Conservation (phyloP, 2,329 filamentous ascomycete species). For the Claviceps arundinis region DNA sequence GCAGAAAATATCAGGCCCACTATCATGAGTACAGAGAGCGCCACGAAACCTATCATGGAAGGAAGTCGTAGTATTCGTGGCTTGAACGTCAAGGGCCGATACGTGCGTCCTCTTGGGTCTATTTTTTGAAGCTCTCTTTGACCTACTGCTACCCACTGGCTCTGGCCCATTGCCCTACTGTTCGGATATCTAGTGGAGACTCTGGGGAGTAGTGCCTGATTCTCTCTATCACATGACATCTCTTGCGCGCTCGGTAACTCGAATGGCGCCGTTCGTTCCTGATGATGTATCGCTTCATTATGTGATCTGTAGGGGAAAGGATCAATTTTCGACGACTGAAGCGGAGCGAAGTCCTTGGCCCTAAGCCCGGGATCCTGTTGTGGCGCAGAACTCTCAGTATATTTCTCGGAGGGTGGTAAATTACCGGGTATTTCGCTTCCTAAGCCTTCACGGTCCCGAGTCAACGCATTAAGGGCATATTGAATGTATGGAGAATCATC, state of each 20-base stretch:
- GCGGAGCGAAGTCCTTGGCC: conserved; percentile 1
- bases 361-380: not conserved
- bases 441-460: conserved; percentile 53
- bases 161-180: conserved; percentile 6
- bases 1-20: conserved; percentile 60
- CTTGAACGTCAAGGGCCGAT: conserved; percentile 50
- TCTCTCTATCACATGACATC: not conserved
- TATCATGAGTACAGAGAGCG: conserved; percentile 56
- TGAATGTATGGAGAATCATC: conserved; percentile 82
- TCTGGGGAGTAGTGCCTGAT: conserved; percentile 4
- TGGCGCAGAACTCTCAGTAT: conserved; percentile 17
- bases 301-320: not conserved
- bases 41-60: conserved; percentile 46
- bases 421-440: conserved; percentile 32
- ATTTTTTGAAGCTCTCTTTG: conserved; percentile 21
- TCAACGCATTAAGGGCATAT: conserved; percentile 80
- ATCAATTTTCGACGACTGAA: not conserved
- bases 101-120: conserved; percentile 23
- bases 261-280: not conserved
- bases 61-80: conserved; percentile 57
- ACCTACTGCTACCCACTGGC: conserved; percentile 21
- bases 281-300: not conserved
- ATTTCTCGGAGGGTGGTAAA: conserved; percentile 23
- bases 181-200: not conserved
- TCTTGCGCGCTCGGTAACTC: not conserved